Percentiles rank a stretch among this genome's conserved stretches.
phyloP scores from a whole-genome alignment of 2,329 filamentous ascomycete genomes.

The Hymenoscyphus infarciens region DNA sequence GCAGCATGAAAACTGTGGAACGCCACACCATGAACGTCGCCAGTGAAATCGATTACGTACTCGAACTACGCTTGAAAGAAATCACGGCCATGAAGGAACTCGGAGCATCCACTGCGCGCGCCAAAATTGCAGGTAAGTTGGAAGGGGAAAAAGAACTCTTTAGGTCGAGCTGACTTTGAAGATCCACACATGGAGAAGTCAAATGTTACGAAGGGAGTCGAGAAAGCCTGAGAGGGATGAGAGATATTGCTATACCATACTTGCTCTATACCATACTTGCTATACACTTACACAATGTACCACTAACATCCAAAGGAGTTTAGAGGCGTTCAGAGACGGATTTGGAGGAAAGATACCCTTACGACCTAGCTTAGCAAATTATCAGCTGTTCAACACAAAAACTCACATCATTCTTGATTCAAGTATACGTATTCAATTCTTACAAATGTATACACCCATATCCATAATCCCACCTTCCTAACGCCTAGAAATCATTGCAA shows the following conservation, averaged over 20 bases:
- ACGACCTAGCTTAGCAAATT: conserved; percentile 15
- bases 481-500: conserved; percentile 3
- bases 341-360: conserved; percentile 23
- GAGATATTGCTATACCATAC: conserved; percentile 21
- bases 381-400: conserved; percentile 7
- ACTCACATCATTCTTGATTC: conserved; percentile 8
- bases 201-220: background rate
- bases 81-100: conserved; percentile 15
- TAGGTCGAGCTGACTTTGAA: conserved; percentile 1
- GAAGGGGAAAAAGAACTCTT: too few relatives aligned
- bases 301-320: conserved; percentile 15
- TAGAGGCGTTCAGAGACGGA: conserved; percentile 11
- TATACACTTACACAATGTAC: conserved; percentile 25
- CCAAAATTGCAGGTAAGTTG: background rate
- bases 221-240: conserved; percentile 6
- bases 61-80: conserved; percentile 28
- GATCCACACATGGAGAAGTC: background rate
- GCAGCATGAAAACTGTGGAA: conserved; percentile 30
- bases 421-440: conserved; percentile 3
- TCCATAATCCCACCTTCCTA: background rate
- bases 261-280: conserved; percentile 29
- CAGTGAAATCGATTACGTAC: conserved; percentile 27
- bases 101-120: background rate
- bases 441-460: conserved; percentile 1
- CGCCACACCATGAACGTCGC: conserved; percentile 24